Percentiles rank a stretch among this genome's conserved stretches.
Conservation (phyloP, 2,329 filamentous ascomycete genomes). For the Ceratocystis cacaofunesta region DNA sequence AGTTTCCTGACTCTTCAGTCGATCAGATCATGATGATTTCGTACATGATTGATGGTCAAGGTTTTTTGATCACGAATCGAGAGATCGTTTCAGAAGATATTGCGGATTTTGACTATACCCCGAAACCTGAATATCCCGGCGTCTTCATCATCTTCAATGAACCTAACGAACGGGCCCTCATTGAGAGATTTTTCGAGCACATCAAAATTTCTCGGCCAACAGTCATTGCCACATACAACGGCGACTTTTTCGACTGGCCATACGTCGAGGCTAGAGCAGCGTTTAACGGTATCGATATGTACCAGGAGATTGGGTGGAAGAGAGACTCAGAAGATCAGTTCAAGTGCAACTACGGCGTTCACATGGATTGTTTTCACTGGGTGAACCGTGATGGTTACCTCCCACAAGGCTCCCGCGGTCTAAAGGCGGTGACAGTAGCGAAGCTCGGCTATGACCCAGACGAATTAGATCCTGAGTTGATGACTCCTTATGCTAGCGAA, state of each 20-base stretch:
- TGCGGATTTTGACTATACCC: conserved; percentile 93
- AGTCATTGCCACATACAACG: conserved; percentile 99
- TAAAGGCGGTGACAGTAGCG: conserved; percentile 94
- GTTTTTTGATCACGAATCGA: conserved; percentile 93
- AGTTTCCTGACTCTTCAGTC: conserved; percentile 86
- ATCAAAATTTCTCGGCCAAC: conserved; percentile 90
- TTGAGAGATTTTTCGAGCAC: conserved; percentile 89
- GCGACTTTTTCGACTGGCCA: conserved; percentile 99
- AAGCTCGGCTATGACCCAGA: conserved; percentile 98
- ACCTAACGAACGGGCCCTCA: conserved; percentile 70
- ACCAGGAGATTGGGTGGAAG: conserved; percentile 91
- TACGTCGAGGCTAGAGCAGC: conserved; percentile 91
- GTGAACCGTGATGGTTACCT: conserved; percentile 97
- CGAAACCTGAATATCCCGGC: conserved; percentile 87
- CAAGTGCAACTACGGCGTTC: conserved; percentile 87
- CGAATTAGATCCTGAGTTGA: conserved; percentile 90
- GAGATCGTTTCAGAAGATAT: conserved; percentile 98
- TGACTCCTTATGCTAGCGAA: conserved; percentile 85
- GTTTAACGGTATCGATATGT: conserved; percentile 96
- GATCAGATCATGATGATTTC: conserved; percentile 99
- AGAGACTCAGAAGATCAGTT: conserved; percentile 95
- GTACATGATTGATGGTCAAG: conserved; percentile 99
- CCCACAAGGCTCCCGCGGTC: conserved; percentile 86
- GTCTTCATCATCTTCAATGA: conserved; percentile 98
- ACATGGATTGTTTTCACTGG: conserved; percentile 99